Evolutionary conservation across 2,329 filamentous ascomycete species (phyloP).

Genomic region (Colletotrichum sp.): DNA sequence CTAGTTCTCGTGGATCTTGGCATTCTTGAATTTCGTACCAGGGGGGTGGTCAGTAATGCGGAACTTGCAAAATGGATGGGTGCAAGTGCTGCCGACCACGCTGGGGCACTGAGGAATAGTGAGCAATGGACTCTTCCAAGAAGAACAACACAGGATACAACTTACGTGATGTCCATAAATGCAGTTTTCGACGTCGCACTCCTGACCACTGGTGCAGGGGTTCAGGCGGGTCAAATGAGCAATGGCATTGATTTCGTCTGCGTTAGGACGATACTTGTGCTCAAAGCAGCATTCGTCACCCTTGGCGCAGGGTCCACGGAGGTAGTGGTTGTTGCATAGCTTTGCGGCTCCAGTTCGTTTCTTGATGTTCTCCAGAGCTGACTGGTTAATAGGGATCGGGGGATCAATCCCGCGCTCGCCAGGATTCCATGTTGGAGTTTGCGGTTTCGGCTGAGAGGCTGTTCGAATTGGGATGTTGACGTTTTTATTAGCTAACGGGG

Average conservation of each 20-base stretch:
- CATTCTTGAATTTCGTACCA: slow-evolving; percentile 55
- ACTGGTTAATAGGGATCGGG: slow-evolving; percentile 49
- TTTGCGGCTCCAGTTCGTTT: slow-evolving; percentile 60
- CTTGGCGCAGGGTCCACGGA: slow-evolving; percentile 62
- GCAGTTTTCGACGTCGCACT: slow-evolving; percentile 62
- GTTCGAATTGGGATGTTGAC: slow-evolving; percentile 20
- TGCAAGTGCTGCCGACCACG: slow-evolving; percentile 55
- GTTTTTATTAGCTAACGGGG: slow-evolving; percentile 43
- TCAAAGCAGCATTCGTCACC: slow-evolving; percentile 61
- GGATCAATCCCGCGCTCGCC: slow-evolving; percentile 60
- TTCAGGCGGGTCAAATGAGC: slow-evolving; percentile 61
- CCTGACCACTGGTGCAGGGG: slow-evolving; percentile 61
- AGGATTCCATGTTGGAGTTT: slow-evolving; percentile 54
- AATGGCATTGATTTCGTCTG: slow-evolving; percentile 62
- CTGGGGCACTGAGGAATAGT: slow-evolving; percentile 52
- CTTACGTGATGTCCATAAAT: slow-evolving; percentile 69
- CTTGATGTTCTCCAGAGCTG: slow-evolving; percentile 59
- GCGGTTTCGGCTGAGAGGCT: slow-evolving; percentile 22
- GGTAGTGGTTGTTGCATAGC: slow-evolving; percentile 67
- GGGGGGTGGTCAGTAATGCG: slow-evolving; percentile 58
- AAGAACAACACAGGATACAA: slow-evolving; percentile 9
- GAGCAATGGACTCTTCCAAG: not conserved
- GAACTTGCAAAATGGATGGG: slow-evolving; percentile 62
- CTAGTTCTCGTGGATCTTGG: slow-evolving; percentile 37
- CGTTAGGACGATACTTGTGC: slow-evolving; percentile 57